Evolutionary conservation across 176 grass and related monocot genomes (phyloP), one percentile per base, ranked within the genome.

Genomic region (Urochloa ruziziensis): DNA sequence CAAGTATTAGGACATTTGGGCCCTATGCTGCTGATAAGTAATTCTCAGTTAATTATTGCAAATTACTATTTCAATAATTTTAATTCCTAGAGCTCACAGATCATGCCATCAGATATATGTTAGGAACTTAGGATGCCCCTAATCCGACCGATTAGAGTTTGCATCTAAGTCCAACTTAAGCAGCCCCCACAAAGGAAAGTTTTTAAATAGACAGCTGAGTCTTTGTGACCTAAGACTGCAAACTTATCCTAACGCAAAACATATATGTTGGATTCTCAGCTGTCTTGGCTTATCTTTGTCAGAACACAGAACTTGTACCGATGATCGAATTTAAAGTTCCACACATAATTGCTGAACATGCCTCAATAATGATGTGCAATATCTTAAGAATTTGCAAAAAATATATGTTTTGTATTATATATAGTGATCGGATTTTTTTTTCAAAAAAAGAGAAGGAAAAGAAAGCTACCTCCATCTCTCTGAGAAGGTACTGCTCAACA

Each of bases 381-480:
- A 12, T 60, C 14, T 59, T 58, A 63, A 62, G 6, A 72, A 72
- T 73, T 79, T 32, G 71, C 11, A 74, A 65, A 37, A 29, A 53
- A n/a, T n/a, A n/a, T n/a, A n/a, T n/a, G n/a, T n/a, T n/a, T n/a
- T n/a, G n/a, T n/a, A n/a, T n/a, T n/a, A n/a, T n/a, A n/a, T n/a
- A n/a, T n/a, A n/a, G n/a, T n/a, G n/a, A n/a, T n/a, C n/a, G n/a
- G n/a, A n/a, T n/a, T n/a, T n/a, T n/a, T n/a, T n/a, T n/a, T n/a
- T n/a, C n/a, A n/a, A n/a, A n/a, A n/a, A n/a, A n/a, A n/a, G n/a
- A n/a, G n/a, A n/a, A n/a, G n/a, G n/a, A n/a, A n/a, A n/a, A n/a
- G n/a, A n/a, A n/a, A n/a, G n/a, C n/a, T 90, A 99, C 96, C 96
- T 99, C 86, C 21, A 90, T 92, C 73, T 99, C 96, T 63, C 79